Conservation (phyloP, 768 basidiomycete genomes). For the Lactarius sanguifluus region DNA sequence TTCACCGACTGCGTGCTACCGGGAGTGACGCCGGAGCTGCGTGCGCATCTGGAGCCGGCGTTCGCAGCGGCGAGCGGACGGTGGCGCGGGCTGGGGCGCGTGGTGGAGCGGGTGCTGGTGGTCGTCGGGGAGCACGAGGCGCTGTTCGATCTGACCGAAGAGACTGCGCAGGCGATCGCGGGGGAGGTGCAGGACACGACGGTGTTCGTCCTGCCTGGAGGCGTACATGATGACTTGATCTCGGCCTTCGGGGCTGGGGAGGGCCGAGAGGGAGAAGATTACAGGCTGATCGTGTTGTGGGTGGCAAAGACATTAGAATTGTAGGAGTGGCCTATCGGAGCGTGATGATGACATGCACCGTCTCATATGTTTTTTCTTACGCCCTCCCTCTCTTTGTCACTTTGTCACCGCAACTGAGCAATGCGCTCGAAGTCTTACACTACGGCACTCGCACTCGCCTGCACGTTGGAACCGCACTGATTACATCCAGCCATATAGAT, state of each 20-base stretch:
- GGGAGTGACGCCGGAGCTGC: slow-evolving; percentile 9
- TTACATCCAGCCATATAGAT: too few relatives aligned
- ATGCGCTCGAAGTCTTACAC: too few relatives aligned
- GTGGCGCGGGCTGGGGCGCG: slow-evolving; percentile 6
- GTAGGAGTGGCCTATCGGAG: too few relatives aligned
- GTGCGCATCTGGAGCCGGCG: slow-evolving; percentile 10
- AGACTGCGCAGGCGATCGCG: background rate
- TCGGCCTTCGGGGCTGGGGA: slow-evolving; percentile 1
- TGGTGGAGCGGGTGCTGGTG: slow-evolving; percentile 7
- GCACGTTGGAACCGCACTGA: too few relatives aligned
- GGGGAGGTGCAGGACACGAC: slow-evolving; percentile 7
- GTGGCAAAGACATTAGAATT: background rate
- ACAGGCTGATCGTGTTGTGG: slow-evolving; percentile 6
- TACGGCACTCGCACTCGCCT: too few relatives aligned
- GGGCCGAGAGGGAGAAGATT: slow-evolving; percentile 9
- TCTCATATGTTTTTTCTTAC: too few relatives aligned
- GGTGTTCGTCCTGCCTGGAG: slow-evolving; percentile 6
- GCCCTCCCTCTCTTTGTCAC: too few relatives aligned
- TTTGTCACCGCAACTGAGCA: too few relatives aligned
- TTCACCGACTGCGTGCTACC: background rate
- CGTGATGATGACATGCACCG: too few relatives aligned
- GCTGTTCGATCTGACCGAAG: slow-evolving; percentile 1
- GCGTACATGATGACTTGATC: slow-evolving; percentile 24
- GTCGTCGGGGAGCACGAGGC: slow-evolving; percentile 7
- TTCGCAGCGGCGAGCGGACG: background rate